Percentiles rank a stretch among this genome's conserved stretches.
Evolutionary conservation across 2,329 filamentous ascomycete genomes (phyloP).

Genomic region (Ciborinia camelliae): DNA sequence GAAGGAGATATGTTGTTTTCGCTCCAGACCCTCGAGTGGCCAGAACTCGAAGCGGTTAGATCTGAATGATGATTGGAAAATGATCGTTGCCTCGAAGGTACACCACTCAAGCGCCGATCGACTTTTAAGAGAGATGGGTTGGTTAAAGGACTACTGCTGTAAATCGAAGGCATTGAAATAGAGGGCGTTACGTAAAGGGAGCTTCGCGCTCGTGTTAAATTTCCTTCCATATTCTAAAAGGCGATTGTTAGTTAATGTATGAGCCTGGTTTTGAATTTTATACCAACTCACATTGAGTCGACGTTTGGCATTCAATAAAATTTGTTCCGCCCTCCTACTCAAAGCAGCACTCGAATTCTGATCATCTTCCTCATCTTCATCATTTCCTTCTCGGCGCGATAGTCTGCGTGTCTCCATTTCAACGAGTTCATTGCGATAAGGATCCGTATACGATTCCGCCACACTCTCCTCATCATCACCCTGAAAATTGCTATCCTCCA

Average conservation of each 20-base stretch:
- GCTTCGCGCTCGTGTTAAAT: conserved; percentile 73
- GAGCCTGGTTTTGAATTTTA: neutral
- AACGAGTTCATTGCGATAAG: conserved; percentile 36
- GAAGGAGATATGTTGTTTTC: conserved; percentile 52
- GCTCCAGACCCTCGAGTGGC: conserved; percentile 60
- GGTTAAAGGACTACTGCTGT: conserved; percentile 40
- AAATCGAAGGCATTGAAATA: conserved; percentile 46
- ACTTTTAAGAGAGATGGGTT: conserved; percentile 34
- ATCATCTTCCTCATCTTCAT: conserved; percentile 47
- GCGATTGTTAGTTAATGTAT: conserved; percentile 27
- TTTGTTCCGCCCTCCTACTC: conserved; percentile 81
- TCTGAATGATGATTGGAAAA: conserved; percentile 25
- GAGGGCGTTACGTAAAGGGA: conserved; percentile 56
- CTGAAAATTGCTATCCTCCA: conserved; percentile 63
- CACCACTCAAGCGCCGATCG: conserved; percentile 22
- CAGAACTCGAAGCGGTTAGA: conserved; percentile 39
- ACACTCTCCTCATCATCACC: conserved; percentile 66
- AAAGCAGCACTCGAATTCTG: conserved; percentile 70
- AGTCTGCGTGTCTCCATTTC: conserved; percentile 32
- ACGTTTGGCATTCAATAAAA: conserved; percentile 88
- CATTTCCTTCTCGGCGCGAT: conserved; percentile 32
- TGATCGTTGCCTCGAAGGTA: conserved; percentile 30
- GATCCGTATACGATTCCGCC: conserved; percentile 40
- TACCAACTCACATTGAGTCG: conserved; percentile 68
- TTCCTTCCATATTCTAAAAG: conserved; percentile 84